These are phyloP conservation scores for Trichoderma reesei DNA, from an alignment of 495 filamentous ascomycete species.

Conservation along the genomic window DNA sequence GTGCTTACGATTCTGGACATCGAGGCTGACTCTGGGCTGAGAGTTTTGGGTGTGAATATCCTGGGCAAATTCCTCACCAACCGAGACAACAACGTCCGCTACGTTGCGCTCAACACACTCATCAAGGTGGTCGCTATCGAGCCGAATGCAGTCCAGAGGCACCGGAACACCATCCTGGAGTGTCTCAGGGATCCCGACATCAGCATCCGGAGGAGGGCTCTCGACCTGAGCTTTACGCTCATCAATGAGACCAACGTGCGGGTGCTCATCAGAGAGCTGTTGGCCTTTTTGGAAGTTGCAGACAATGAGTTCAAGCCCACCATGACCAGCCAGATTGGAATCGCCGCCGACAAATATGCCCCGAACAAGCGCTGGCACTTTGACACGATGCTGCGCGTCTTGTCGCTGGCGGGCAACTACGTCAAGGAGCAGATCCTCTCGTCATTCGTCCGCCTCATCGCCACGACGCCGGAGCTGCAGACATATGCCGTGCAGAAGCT, in stretches of 20 bases:
- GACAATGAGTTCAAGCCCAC: conserved; percentile 97
- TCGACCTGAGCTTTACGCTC: conserved; percentile 94
- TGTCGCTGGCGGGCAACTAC: conserved; percentile 89
- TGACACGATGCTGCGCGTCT: conserved; percentile 91
- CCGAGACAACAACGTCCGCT: conserved; percentile 98
- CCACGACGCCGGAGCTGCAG: conserved; percentile 87
- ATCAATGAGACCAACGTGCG: conserved; percentile 96
- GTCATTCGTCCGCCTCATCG: conserved; percentile 90
- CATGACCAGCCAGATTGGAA: conserved; percentile 94
- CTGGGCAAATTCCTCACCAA: conserved; percentile 95
- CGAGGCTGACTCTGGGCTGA: conserved; percentile 86
- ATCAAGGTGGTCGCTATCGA: conserved; percentile 98
- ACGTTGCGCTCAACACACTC: conserved; percentile 92
- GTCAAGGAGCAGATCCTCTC: conserved; percentile 97
- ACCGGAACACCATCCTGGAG: conserved; percentile 94
- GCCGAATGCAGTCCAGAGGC: conserved; percentile 92
- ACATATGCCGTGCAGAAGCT: conserved; percentile 95
- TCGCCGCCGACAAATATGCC: conserved; percentile 90
- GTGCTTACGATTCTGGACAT: conserved; percentile 97
- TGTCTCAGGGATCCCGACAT: conserved; percentile 98
- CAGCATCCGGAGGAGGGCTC: conserved; percentile 84
- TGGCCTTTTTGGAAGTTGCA: conserved; percentile 91
- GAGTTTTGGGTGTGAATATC: conserved; percentile 95
- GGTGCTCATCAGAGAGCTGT: conserved; percentile 79
- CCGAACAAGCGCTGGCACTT: conserved; percentile 97